These are phyloP conservation scores for Aspergillus thermomutatus DNA, from an alignment of 2,329 filamentous ascomycete species.

Conservation along the genomic window DNA sequence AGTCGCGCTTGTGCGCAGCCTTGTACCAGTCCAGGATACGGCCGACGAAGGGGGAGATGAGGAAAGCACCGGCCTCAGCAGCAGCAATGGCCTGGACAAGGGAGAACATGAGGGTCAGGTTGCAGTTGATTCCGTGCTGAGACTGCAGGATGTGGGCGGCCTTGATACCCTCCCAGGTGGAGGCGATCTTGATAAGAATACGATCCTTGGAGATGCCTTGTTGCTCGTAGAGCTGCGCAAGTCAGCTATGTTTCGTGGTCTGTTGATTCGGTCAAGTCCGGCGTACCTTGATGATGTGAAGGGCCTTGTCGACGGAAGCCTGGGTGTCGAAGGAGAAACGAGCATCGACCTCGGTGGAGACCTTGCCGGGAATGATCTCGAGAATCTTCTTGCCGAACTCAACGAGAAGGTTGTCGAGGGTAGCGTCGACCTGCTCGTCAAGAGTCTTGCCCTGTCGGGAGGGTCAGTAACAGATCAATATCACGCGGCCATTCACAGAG, in stretches of 20 bases:
- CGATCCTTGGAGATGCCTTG: conserved; percentile 90
- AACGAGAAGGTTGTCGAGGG: conserved; percentile 90
- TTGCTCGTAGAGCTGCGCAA: conserved; percentile 82
- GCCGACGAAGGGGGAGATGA: conserved; percentile 98
- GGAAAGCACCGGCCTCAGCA: conserved; percentile 91
- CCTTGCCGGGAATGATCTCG: conserved; percentile 94
- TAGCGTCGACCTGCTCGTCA: conserved; percentile 81
- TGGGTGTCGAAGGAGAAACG: conserved; percentile 93
- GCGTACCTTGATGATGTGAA: conserved; percentile 87
- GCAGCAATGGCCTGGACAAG: conserved; percentile 89
- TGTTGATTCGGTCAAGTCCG: background rate
- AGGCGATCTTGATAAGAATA: conserved; percentile 96
- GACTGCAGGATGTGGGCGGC: conserved; percentile 94
- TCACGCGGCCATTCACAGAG: conserved; percentile 19
- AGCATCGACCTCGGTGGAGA: conserved; percentile 98
- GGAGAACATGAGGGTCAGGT: conserved; percentile 99
- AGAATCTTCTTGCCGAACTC: conserved; percentile 98
- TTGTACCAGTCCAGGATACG: conserved; percentile 99
- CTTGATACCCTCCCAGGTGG: conserved; percentile 99
- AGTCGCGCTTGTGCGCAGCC: conserved; percentile 90
- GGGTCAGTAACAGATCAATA: conserved; percentile 1
- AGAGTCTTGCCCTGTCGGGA: conserved; percentile 52
- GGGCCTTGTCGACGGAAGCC: conserved; percentile 89
- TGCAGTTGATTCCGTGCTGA: conserved; percentile 95
- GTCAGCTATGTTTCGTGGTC: conserved; percentile 6